Evolutionary conservation across 2,329 filamentous ascomycete species (phyloP).

Genomic region (Xylaria sp.): DNA sequence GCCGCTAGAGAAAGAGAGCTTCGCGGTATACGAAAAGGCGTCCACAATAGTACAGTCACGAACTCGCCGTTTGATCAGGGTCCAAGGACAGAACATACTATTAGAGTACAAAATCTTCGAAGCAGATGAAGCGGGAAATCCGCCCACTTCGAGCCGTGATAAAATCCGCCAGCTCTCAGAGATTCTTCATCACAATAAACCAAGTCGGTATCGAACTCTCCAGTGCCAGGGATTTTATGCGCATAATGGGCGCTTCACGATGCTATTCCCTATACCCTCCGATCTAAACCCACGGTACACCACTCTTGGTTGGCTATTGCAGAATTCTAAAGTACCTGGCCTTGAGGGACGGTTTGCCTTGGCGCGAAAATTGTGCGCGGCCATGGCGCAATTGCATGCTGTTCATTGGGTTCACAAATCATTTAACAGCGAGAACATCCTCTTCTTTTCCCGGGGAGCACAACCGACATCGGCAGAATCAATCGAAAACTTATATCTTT

Average conservation of each 20-base stretch:
- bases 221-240: not conserved
- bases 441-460: not conserved
- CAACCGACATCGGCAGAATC: not conserved
- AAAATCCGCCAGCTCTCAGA: not conserved
- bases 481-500: not conserved
- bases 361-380: not conserved
- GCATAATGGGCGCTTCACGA: not conserved
- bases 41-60: not conserved
- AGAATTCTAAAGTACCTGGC: not conserved
- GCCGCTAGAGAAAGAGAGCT: not conserved
- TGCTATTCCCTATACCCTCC: not conserved
- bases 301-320: not conserved
- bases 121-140: not conserved
- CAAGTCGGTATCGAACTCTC: not conserved
- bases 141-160: not conserved
- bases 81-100: not conserved
- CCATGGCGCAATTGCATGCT: not conserved
- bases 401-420: conserved; percentile 1
- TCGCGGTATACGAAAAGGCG: not conserved
- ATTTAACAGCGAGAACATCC: not conserved
- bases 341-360: not conserved
- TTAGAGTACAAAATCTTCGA: not conserved
- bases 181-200: not conserved
- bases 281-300: not conserved
- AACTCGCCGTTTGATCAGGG: not conserved